These are phyloP conservation scores for Mycena indigotica DNA, from an alignment of 768 basidiomycete species.

Conservation along the genomic window DNA sequence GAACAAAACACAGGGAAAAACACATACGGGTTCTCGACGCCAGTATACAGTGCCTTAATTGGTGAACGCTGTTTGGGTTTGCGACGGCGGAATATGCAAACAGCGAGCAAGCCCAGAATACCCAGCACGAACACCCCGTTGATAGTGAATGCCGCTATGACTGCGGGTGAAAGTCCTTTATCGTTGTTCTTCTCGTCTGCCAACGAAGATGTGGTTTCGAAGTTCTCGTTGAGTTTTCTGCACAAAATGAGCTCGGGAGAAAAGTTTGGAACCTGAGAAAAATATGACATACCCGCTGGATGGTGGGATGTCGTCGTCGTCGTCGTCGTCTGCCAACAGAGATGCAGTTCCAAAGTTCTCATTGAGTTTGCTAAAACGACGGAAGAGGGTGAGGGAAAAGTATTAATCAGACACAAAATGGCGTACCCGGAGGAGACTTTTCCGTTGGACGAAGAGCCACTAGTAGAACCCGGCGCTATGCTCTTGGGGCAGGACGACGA, in stretches of 20 bases:
- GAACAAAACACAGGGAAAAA: neutral
- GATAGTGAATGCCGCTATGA: neutral
- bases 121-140: conserved; percentile 1
- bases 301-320: no score
- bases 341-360: no score
- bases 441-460: neutral
- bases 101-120: neutral
- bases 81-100: neutral
- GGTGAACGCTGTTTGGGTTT: neutral
- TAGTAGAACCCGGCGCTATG: neutral
- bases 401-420: neutral
- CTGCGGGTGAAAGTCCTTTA: neutral
- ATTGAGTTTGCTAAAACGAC: no score
- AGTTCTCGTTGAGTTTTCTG: neutral
- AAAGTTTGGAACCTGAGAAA: neutral
- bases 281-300: no score
- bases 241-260: neutral
- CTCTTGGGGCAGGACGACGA: neutral
- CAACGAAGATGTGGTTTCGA: neutral
- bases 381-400: no score
- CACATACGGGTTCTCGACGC: neutral
- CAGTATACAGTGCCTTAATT: neutral
- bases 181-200: neutral
- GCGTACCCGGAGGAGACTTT: neutral
- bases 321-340: no score